These are phyloP conservation scores for Lachnellula occidentalis DNA, from an alignment of 2,329 filamentous ascomycete genomes.

Conservation along the genomic window DNA sequence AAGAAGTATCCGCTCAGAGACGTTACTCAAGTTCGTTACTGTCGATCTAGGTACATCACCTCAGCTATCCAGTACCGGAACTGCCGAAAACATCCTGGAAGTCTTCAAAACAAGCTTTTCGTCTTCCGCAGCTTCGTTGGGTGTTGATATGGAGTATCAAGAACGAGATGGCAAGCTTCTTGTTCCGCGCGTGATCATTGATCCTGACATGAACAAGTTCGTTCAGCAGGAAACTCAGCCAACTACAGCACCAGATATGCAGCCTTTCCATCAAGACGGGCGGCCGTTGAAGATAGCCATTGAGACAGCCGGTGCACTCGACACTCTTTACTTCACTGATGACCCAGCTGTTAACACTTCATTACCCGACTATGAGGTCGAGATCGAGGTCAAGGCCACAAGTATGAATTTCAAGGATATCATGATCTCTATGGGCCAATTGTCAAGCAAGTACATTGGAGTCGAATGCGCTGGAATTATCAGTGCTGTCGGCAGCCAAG, in stretches of 20 bases:
- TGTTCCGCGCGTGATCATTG: constrained; percentile 19
- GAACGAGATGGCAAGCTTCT: constrained; percentile 26
- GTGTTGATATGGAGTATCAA: constrained; percentile 22
- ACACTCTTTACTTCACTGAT: constrained; percentile 25
- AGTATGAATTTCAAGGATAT: constrained; percentile 35
- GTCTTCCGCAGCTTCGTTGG: not conserved
- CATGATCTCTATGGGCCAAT: constrained; percentile 33
- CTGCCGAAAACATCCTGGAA: constrained; percentile 12
- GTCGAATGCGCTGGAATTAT: constrained; percentile 33
- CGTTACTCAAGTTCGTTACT: constrained; percentile 22
- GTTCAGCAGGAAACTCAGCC: constrained; percentile 40
- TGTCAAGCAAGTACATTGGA: constrained; percentile 29
- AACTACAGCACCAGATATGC: constrained; percentile 33
- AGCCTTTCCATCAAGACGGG: constrained; percentile 34
- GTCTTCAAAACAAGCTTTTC: constrained; percentile 18
- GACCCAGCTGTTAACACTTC: constrained; percentile 19
- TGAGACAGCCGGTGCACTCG: constrained; percentile 22
- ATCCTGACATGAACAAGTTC: constrained; percentile 31
- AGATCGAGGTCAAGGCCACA: constrained; percentile 29
- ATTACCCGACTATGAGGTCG: constrained; percentile 20
- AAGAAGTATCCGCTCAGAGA: constrained; percentile 27
- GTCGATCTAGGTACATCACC: constrained; percentile 17
- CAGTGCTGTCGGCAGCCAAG: constrained; percentile 27
- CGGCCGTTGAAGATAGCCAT: constrained; percentile 23
- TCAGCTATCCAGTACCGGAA: constrained; percentile 32